Percentiles rank a stretch among this genome's conserved stretches.
phyloP scores from a whole-genome alignment of 768 basidiomycete genomes.

The Hygrophorus pudorinus region DNA sequence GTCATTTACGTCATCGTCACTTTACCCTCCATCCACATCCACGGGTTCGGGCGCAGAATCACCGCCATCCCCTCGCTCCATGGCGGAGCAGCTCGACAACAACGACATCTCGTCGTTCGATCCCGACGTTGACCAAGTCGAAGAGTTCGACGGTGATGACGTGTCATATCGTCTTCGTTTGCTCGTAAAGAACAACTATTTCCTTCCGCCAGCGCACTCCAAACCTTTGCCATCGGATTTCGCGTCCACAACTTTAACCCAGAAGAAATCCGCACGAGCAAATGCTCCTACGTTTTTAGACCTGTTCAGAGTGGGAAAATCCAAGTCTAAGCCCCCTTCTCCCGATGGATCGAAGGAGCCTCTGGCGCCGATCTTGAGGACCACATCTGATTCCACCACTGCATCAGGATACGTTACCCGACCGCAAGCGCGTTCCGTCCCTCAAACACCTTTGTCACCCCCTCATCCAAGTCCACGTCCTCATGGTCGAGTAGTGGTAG shows the following conservation, averaged over 20 bases:
- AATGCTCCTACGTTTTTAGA: constrained; percentile 55
- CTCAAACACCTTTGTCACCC: constrained; percentile 27
- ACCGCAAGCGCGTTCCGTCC: constrained; percentile 26
- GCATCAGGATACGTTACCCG: constrained; percentile 28
- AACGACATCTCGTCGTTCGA: constrained; percentile 37
- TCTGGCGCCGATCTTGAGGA: constrained; percentile 41
- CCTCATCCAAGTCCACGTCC: constrained; percentile 19
- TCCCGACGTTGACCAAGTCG: constrained; percentile 37
- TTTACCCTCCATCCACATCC: constrained; percentile 68
- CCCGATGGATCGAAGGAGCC: constrained; percentile 28
- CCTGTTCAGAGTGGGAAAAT: constrained; percentile 58
- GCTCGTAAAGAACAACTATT: constrained; percentile 82
- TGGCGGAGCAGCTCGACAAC: constrained; percentile 32
- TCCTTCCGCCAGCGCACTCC: constrained; percentile 78
- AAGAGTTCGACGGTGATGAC: constrained; percentile 60
- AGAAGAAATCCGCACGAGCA: constrained; percentile 31
- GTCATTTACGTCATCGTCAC: constrained; percentile 63
- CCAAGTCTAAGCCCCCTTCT: constrained; percentile 54
- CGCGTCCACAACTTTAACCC: constrained; percentile 26
- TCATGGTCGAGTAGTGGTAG: constrained; percentile 65
- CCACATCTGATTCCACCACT: constrained; percentile 57
- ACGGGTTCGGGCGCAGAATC: constrained; percentile 56
- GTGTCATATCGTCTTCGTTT: constrained; percentile 78
- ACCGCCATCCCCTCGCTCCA: constrained; percentile 51
- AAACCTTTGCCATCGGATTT: constrained; percentile 70